Conservation (phyloP, 2,329 filamentous ascomycete genomes). For the Tothia fuscella region DNA sequence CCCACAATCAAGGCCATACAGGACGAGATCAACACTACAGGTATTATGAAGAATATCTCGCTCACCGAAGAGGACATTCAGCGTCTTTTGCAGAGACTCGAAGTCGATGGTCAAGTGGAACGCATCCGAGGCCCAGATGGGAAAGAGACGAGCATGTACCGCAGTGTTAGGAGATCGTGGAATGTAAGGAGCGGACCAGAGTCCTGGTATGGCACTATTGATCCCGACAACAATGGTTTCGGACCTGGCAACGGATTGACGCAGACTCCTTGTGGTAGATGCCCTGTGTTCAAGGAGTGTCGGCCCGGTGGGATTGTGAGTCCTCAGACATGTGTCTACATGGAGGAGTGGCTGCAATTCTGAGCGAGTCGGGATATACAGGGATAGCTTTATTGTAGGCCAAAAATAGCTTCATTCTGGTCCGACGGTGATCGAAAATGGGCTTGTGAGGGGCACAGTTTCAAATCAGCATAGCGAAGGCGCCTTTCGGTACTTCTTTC, state of each 20-base stretch:
- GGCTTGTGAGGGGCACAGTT: too few relatives aligned
- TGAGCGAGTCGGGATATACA: too few relatives aligned
- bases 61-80: slow-evolving; percentile 61
- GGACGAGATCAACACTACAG: slow-evolving; percentile 54
- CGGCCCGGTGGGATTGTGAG: slow-evolving; percentile 84
- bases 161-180: slow-evolving; percentile 26
- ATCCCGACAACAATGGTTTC: slow-evolving; percentile 31
- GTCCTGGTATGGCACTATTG: slow-evolving; percentile 12
- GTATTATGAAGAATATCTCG: slow-evolving; percentile 52
- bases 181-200: not conserved
- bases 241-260: slow-evolving; percentile 59
- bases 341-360: slow-evolving; percentile 62
- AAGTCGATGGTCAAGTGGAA: slow-evolving; percentile 79
- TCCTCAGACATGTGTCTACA: slow-evolving; percentile 84
- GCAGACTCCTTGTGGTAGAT: slow-evolving; percentile 80
- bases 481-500: too few relatives aligned
- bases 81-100: slow-evolving; percentile 76
- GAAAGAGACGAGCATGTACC: slow-evolving; percentile 36
- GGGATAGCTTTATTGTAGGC: too few relatives aligned
- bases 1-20: slow-evolving; percentile 73
- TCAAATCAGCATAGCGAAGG: too few relatives aligned
- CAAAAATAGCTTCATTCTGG: too few relatives aligned
- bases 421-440: too few relatives aligned
- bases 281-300: slow-evolving; percentile 87
- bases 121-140: slow-evolving; percentile 22